Evolutionary conservation across 495 filamentous ascomycete species (phyloP).

Genomic region (Aspergillus homomorphus): DNA sequence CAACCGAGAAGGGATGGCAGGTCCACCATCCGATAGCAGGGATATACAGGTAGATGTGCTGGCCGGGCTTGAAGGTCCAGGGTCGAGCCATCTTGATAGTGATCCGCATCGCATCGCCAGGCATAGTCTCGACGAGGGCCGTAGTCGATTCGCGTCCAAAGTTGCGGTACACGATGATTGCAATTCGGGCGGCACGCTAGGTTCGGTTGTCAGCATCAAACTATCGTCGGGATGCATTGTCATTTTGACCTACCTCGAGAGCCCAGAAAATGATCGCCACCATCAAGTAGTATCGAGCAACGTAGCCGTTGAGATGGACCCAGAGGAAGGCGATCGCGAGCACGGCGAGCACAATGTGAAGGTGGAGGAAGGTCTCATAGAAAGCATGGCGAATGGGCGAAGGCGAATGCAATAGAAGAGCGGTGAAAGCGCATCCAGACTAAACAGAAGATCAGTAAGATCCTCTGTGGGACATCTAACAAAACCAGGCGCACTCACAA

Average conservation of each 20-base stretch:
- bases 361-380: slow-evolving; percentile 88
- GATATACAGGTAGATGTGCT: slow-evolving; percentile 86
- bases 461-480: not conserved
- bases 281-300: slow-evolving; percentile 64
- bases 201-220: not conserved
- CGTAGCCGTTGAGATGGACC: slow-evolving; percentile 66
- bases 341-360: slow-evolving; percentile 70
- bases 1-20: slow-evolving; percentile 90
- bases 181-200: slow-evolving; percentile 60
- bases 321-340: slow-evolving; percentile 62
- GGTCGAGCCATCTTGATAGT: slow-evolving; percentile 75
- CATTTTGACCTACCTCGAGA: slow-evolving; percentile 49
- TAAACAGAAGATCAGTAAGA: slow-evolving; percentile 22
- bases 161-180: slow-evolving; percentile 70
- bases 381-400: slow-evolving; percentile 86
- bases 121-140: slow-evolving; percentile 71
- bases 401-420: slow-evolving; percentile 62
- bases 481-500: slow-evolving; percentile 36
- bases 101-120: slow-evolving; percentile 78
- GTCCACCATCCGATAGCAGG: slow-evolving; percentile 73
- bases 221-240: not conserved
- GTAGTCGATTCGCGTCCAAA: slow-evolving; percentile 60
- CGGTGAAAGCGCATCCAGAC: slow-evolving; percentile 47
- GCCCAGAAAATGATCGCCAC: slow-evolving; percentile 71
- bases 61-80: slow-evolving; percentile 76